Conservation (phyloP, 495 filamentous ascomycete species). For the Neurospora sp. region DNA sequence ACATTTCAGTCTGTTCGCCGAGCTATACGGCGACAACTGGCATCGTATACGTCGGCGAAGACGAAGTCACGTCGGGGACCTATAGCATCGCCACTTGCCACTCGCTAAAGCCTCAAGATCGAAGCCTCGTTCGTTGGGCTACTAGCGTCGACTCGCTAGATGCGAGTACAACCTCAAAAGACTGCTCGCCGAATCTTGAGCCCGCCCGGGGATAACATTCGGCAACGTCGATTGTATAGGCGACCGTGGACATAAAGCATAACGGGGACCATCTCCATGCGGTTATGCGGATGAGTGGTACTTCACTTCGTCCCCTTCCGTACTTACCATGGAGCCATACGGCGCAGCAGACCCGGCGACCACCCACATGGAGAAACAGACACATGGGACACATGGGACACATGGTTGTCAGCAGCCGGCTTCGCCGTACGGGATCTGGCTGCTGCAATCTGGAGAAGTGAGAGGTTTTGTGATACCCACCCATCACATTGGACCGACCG, state of each 20-base stretch:
- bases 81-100: not conserved
- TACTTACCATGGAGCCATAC: not conserved
- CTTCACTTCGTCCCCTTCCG: not conserved
- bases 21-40: not conserved
- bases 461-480: not conserved
- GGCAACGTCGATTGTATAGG: not conserved
- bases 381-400: not conserved
- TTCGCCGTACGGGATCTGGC: not conserved
- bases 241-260: too few relatives aligned
- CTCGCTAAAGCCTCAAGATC: not conserved
- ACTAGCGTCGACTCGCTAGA: not conserved
- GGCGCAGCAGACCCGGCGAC: not conserved
- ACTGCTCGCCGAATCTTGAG: not conserved
- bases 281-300: not conserved
- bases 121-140: not conserved
- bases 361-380: not conserved
- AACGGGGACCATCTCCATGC: not conserved
- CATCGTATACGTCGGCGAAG: not conserved
- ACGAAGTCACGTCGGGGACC: not conserved
- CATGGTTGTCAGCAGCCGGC: not conserved
- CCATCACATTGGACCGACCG: not conserved
- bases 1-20: not conserved
- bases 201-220: not conserved
- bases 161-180: not conserved
- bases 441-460: not conserved